These are phyloP conservation scores for Simplicillium aogashimaense DNA, from an alignment of 2,329 filamentous ascomycete species.

Conservation along the genomic window DNA sequence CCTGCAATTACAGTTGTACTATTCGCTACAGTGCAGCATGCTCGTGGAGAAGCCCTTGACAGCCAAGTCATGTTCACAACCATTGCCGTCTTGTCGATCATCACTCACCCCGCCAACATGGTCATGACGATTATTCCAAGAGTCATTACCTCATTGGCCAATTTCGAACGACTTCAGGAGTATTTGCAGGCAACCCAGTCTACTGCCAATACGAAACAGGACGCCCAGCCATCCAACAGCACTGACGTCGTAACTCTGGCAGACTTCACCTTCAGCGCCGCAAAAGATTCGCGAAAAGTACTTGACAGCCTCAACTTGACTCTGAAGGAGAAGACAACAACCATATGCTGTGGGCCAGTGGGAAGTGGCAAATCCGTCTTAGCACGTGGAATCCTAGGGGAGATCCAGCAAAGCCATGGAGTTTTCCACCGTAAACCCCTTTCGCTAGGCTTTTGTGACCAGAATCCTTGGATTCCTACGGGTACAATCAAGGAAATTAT, in stretches of 20 bases:
- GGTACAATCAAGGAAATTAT: conserved; percentile 4
- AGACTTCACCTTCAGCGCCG: neutral
- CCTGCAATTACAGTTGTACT: conserved; percentile 5
- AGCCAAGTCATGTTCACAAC: conserved; percentile 3
- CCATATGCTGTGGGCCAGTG: conserved; percentile 3
- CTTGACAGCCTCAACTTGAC: conserved; percentile 1
- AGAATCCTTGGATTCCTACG: conserved; percentile 1
- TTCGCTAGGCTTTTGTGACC: conserved; percentile 4
- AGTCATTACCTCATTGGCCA: conserved; percentile 1
- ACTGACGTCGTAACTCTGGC: neutral
- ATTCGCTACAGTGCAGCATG: neutral
- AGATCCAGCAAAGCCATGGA: neutral
- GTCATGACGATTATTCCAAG: conserved; percentile 10
- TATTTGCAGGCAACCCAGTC: conserved; percentile 1
- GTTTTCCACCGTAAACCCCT: neutral
- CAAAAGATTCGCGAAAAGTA: neutral
- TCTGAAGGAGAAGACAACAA: neutral
- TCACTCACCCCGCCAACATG: conserved; percentile 11
- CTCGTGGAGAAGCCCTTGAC: neutral
- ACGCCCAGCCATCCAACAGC: neutral
- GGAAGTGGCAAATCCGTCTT: conserved; percentile 6
- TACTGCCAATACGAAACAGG: neutral
- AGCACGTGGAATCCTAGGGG: conserved; percentile 1
- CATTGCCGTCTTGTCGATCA: conserved; percentile 4
- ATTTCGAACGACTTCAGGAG: conserved; percentile 3